Percentiles rank a stretch among this genome's conserved stretches.
These are phyloP conservation scores for Candida ponderosae DNA, from an alignment of 805 yeast species.

Conservation along the genomic window DNA sequence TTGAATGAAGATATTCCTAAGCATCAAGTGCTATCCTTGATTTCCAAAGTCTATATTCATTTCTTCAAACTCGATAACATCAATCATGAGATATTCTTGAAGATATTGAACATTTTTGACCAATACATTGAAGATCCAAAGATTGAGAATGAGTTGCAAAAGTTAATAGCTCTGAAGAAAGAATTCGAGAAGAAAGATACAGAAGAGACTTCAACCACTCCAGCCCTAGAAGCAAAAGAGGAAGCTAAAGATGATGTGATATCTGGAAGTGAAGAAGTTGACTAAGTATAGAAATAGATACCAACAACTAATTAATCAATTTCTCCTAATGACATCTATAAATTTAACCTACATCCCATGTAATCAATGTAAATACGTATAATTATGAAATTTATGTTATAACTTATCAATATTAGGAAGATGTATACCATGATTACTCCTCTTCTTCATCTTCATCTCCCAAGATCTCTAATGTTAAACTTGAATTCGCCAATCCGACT, in stretches of 20 bases:
- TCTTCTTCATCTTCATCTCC: constrained; percentile 3
- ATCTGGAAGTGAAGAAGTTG: background rate
- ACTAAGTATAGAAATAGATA: too few relatives aligned
- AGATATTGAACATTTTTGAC: constrained; percentile 29
- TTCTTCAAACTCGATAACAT: constrained; percentile 30
- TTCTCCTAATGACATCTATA: too few relatives aligned
- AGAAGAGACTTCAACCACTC: too few relatives aligned
- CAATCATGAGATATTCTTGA: constrained; percentile 29
- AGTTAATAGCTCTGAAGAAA: constrained; percentile 28
- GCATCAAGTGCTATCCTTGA: constrained; percentile 54
- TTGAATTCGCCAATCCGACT: constrained; percentile 78
- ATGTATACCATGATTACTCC: background rate
- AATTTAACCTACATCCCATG: too few relatives aligned
- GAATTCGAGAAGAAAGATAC: constrained; percentile 15
- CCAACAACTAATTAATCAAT: too few relatives aligned
- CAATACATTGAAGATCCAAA: constrained; percentile 29
- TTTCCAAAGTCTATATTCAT: constrained; percentile 57
- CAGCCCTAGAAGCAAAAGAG: too few relatives aligned
- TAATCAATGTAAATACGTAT: too few relatives aligned
- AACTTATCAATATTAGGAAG: background rate
- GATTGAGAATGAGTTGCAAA: constrained; percentile 30
- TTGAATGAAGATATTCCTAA: constrained; percentile 63
- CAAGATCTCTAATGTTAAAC: constrained; percentile 56
- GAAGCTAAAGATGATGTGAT: background rate
- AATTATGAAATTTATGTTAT: background rate